Conservation (phyloP, 2,329 filamentous ascomycete genomes). For the Clarireedia sp. region DNA sequence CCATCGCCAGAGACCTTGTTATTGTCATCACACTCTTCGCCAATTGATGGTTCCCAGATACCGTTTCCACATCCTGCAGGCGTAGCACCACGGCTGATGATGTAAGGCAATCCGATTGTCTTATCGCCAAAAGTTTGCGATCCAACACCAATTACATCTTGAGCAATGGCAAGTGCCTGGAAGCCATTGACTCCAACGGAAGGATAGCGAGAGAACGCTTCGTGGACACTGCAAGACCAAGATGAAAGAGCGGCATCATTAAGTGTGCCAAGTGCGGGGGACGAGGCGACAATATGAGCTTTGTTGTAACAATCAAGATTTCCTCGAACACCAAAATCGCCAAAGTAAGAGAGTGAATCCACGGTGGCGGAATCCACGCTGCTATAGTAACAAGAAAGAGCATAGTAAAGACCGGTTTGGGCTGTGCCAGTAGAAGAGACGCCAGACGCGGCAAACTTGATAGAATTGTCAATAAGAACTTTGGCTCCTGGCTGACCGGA, state of each 20-base stretch:
- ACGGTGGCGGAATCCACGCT: conserved; percentile 21
- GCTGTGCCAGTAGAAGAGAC: conserved; percentile 11
- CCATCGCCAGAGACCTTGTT: conserved; percentile 30
- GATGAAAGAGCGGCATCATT: conserved; percentile 33
- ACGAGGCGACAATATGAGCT: conserved; percentile 34
- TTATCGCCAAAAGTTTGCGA: conserved; percentile 32
- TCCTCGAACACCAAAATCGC: conserved; percentile 34
- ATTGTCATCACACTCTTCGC: conserved; percentile 37
- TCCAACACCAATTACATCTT: conserved; percentile 31
- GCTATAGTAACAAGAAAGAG: conserved; percentile 37
- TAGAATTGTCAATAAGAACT: conserved; percentile 33
- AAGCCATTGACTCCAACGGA: conserved; percentile 31
- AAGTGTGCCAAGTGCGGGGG: conserved; percentile 29
- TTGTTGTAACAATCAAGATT: conserved; percentile 34
- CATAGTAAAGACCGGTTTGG: conserved; percentile 35
- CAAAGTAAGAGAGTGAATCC: conserved; percentile 29
- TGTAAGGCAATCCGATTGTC: conserved; percentile 35
- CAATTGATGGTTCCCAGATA: conserved; percentile 27
- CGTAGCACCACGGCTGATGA: conserved; percentile 35
- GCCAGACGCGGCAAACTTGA: conserved; percentile 31
- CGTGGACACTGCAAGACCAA: conserved; percentile 37
- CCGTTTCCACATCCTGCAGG: conserved; percentile 36
- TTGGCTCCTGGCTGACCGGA: conserved; percentile 25
- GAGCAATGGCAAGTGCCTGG: conserved; percentile 34
- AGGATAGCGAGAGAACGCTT: conserved; percentile 34